These are phyloP conservation scores for Brassica carinata DNA, from an alignment of 345 rosid genomes.

Conservation along the genomic window DNA sequence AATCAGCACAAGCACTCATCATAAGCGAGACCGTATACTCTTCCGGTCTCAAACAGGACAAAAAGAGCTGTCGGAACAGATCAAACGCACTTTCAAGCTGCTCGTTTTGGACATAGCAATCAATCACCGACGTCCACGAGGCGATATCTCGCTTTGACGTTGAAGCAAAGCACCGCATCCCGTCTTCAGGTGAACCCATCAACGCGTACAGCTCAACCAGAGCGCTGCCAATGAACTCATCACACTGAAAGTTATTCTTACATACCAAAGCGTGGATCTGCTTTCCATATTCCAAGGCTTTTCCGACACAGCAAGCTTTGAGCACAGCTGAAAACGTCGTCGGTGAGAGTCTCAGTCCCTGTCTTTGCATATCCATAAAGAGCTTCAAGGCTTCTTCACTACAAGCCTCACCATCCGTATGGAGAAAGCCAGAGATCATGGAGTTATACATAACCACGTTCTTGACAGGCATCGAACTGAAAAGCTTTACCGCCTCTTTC, in stretches of 20 bases:
- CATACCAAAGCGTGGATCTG: slow-evolving; percentile 54
- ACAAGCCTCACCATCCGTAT: slow-evolving; percentile 39
- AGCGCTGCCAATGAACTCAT: slow-evolving; percentile 56
- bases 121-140: slow-evolving; percentile 58
- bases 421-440: slow-evolving; percentile 52
- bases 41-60: slow-evolving; percentile 47
- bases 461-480: slow-evolving; percentile 42
- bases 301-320: slow-evolving; percentile 45
- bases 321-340: slow-evolving; percentile 55
- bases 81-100: slow-evolving; percentile 49
- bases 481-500: slow-evolving; percentile 40
- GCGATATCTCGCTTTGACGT: slow-evolving; percentile 49
- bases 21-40: slow-evolving; percentile 54
- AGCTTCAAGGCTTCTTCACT: slow-evolving; percentile 45
- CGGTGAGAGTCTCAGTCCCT: slow-evolving; percentile 46
- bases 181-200: slow-evolving; percentile 48
- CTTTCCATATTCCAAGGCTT: slow-evolving; percentile 48
- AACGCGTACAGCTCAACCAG: slow-evolving; percentile 54
- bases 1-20: slow-evolving; percentile 59
- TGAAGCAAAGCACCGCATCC: slow-evolving; percentile 49
- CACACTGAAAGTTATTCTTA: slow-evolving; percentile 51
- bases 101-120: slow-evolving; percentile 48
- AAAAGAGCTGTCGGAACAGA: slow-evolving; percentile 47
- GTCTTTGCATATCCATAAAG: slow-evolving; percentile 50
- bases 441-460: slow-evolving; percentile 60